Evolutionary conservation across 345 rosid species (phyloP), one percentile per base, ranked within the genome.

Genomic region (Eucalyptus virginea): DNA sequence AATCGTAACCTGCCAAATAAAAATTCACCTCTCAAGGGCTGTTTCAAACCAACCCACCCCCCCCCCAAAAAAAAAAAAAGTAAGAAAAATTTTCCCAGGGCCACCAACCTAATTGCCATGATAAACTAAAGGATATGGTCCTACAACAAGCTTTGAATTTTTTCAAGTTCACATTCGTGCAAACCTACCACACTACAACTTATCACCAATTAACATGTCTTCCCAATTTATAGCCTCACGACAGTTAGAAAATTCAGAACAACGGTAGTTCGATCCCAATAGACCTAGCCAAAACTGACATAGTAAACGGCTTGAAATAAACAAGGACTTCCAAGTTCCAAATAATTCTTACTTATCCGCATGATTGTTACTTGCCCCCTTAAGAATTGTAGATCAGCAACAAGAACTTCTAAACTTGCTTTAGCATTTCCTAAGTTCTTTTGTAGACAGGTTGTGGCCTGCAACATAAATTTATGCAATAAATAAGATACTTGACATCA

Each of bases 391-490:
- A 21, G 26, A 54, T 54, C 5, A 17, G 95, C 95, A 87, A 97
- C 89, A 85, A 98, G 98, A 89, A 95, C 99, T 94, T 95, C 96
- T 97, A 54, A 54, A 8, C 60, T 54, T 21, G 60, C 28, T 54
- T 54, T 54, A 54, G 60, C 28, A 54, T 54, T 21, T 54, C 21
- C 28, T 54, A 54, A 21, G 28, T 54, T 97, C 94, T 95, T 97
- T 88, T 96, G 93, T 60, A 98, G 93, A 92, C 94, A 97, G 67
- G 92, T 88, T 56, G 94, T 89, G 49, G 98, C 99, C 98, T 98
- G 91, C 92, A 93, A 88, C 87, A 88, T 23, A 87, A 91, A 86
- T 52, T 89, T 87, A 89, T 60, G 17, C 34, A 9, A 40, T 6
- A 90, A 81, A 88, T 90, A 88, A 45, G 21, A 85, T 50, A 47